Evolutionary conservation across 2,329 filamentous ascomycete species (phyloP).

Genomic region (Calonectria hongkongensis): DNA sequence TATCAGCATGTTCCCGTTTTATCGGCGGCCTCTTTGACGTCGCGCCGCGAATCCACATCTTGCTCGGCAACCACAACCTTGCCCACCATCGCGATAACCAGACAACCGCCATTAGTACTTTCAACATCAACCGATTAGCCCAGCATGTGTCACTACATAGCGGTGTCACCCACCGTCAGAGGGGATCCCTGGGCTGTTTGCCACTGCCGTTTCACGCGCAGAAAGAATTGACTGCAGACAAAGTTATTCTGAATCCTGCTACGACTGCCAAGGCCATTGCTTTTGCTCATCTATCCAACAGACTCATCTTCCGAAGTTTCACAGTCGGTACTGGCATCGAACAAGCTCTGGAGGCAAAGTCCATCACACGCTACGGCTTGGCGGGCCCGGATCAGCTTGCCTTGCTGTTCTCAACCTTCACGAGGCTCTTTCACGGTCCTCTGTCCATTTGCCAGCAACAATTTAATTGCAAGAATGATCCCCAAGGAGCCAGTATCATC

Average conservation of each 20-base stretch:
- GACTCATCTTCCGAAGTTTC: conserved; percentile 43
- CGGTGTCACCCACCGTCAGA: conserved; percentile 17
- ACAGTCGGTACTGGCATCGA: conserved; percentile 19
- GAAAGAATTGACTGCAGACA: no score
- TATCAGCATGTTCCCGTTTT: conserved; percentile 49
- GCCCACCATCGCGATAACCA: conserved; percentile 52
- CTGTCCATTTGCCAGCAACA: conserved; percentile 46
- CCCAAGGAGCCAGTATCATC: conserved; percentile 44
- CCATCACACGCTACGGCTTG: conserved; percentile 42
- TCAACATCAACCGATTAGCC: conserved; percentile 45
- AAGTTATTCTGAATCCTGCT: no score
- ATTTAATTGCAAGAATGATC: background rate
- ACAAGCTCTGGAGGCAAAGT: conserved; percentile 17
- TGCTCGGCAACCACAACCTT: conserved; percentile 53
- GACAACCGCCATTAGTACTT: conserved; percentile 46
- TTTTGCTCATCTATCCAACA: no score
- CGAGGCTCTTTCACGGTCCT: conserved; percentile 49
- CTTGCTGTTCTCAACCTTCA: conserved; percentile 48
- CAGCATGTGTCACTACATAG: conserved; percentile 46
- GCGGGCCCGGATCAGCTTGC: conserved; percentile 46
- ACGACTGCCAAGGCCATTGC: conserved; percentile 50
- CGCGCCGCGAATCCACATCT: conserved; percentile 45
- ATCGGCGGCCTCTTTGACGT: conserved; percentile 42
- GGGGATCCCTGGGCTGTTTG: no score
- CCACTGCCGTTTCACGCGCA: no score